A percentile compares a stretch with the other conserved stretches of the same genome.
Conservation (phyloP, 129 eudicot genomes). For the Escallonia herrerae region DNA sequence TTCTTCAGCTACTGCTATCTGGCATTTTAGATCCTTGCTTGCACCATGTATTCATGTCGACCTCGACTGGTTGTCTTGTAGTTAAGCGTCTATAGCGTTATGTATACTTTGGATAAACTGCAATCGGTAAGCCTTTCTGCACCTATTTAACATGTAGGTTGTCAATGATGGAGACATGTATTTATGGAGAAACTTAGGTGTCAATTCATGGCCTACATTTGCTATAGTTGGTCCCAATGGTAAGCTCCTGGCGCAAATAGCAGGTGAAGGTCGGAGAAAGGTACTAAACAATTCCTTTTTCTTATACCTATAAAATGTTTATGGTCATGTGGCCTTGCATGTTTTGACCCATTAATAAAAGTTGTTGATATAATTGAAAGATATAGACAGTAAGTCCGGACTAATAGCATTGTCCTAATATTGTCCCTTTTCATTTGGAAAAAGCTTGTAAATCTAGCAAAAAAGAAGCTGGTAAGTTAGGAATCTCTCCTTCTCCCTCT, state of each 20-base stretch:
- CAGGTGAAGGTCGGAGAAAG: conserved; percentile 98
- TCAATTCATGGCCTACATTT: conserved; percentile 97
- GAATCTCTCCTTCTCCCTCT: too few species aligned
- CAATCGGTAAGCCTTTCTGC: conserved; percentile 4
- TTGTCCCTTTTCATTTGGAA: too few species aligned
- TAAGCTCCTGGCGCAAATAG: conserved; percentile 75
- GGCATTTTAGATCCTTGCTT: not conserved
- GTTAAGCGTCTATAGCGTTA: not conserved
- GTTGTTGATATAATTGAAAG: not conserved
- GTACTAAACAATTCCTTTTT: conserved; percentile 28
- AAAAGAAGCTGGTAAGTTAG: too few species aligned
- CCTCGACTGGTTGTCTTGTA: conserved; percentile 1
- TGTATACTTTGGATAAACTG: not conserved
- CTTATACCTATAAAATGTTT: not conserved
- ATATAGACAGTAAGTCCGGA: not conserved
- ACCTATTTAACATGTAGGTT: conserved; percentile 41
- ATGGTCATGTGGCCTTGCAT: not conserved
- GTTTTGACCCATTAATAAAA: not conserved
- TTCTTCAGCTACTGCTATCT: not conserved
- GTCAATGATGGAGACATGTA: conserved; percentile 99
- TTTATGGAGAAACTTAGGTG: conserved; percentile 87
- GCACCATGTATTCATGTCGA: not conserved
- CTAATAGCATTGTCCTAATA: too few species aligned
- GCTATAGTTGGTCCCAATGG: conserved; percentile 89
- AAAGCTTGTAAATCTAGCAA: too few species aligned